Conservation (phyloP, 2,329 filamentous ascomycete species). For the Diaporthe sp. region DNA sequence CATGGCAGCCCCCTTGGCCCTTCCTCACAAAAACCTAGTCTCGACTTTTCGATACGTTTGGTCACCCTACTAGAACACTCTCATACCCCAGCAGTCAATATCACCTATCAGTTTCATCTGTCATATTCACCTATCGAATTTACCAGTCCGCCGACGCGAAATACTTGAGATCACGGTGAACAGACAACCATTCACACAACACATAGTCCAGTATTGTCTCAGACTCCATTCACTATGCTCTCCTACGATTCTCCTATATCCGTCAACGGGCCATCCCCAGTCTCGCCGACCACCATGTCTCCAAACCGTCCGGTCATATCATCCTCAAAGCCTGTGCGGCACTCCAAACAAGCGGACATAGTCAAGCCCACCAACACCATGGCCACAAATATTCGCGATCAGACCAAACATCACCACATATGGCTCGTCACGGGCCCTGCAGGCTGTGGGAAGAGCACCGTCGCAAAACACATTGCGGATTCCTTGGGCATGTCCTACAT, state of each 20-base stretch:
- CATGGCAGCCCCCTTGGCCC: not conserved
- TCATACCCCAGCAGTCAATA: not conserved
- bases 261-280: slow-evolving; percentile 55
- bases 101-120: not conserved
- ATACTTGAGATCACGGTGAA: not conserved
- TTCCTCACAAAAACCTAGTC: not conserved
- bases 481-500: slow-evolving; percentile 78
- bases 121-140: not conserved
- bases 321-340: slow-evolving; percentile 47
- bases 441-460: slow-evolving; percentile 83
- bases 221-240: slow-evolving; percentile 56
- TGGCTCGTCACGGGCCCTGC: slow-evolving; percentile 86
- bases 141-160: not conserved
- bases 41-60: slow-evolving; percentile 8
- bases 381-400: slow-evolving; percentile 45
- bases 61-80: not conserved
- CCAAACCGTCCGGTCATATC: slow-evolving; percentile 45
- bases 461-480: slow-evolving; percentile 75
- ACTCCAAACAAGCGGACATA: slow-evolving; percentile 46
- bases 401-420: slow-evolving; percentile 72
- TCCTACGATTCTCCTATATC: slow-evolving; percentile 64
- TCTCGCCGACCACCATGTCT: slow-evolving; percentile 47
- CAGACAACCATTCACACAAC: not conserved
- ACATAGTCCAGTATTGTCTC: not conserved
- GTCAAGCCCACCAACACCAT: slow-evolving; percentile 49